Evolutionary conservation across 345 rosid species (phyloP), one percentile per base, ranked within the genome.

Genomic region (Brassica carinata): DNA sequence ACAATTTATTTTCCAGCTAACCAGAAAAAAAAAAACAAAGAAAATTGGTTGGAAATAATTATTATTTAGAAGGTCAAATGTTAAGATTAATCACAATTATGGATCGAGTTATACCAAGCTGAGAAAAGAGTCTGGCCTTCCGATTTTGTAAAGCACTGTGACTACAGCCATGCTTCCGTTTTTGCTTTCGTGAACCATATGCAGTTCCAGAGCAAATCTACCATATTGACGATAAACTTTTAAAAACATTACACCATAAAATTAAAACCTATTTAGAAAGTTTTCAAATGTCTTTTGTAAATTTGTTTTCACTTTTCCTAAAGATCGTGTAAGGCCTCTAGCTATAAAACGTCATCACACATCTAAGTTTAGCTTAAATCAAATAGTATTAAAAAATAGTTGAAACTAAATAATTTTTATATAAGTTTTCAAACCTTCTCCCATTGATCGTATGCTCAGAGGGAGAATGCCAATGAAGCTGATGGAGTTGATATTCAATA

Each of bases 381-480:
- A 13, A n/a, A 45, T 69, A 55, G 33, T 43, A 68, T 68, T 0
- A 23, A 23, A 23, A 43, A 1, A 38, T 17, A 31, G 64, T 55
- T 71, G 65, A 57, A 17, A 31, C 15, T 13, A 48, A 48, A 10
- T 14, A 48, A 57, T 31, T 8, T 11, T 13, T 11, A 4, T 67
- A 8, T 33, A 69, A 71, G 57, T 31, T 40, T 65, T 1, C 73
- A 31, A 0, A 87, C 95, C 91, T 89, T 64, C 82, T 84, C 76
- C 92, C 93, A 74, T 92, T 86, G 70, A 94, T 74, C 69, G 89
- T 83, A 34, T 91, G 97, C 85, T 91, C 95, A 29, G 97, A 91
- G 30, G 97, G 97, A 11, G 97, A 85, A 80, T 91, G 94, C 97
- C 98, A 94, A 63, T 94, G 97, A 67, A 78, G 86, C 76, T 90